These are phyloP conservation scores for Paramecium tetraurelia DNA, from an alignment of 73 alveolate species.

Conservation along the genomic window DNA sequence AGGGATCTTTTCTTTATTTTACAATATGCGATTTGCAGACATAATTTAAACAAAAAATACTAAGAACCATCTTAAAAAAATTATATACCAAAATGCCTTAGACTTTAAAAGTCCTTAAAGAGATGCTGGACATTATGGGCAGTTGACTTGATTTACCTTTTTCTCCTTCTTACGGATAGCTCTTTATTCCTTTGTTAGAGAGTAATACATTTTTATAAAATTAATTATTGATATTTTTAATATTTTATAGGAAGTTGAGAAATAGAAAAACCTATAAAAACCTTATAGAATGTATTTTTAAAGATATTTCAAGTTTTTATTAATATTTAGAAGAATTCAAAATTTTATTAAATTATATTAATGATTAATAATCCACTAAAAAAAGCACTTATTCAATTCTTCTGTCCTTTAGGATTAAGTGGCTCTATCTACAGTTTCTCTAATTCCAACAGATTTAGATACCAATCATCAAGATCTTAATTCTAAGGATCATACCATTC, in stretches of 20 bases:
- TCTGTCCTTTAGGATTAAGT: not conserved
- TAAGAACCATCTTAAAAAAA: not conserved
- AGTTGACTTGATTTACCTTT: not conserved
- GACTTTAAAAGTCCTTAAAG: not conserved
- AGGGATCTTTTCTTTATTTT: constrained; percentile 1
- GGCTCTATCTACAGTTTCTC: not conserved
- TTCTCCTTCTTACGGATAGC: not conserved
- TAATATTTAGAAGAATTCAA: not conserved
- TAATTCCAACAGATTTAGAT: not conserved
- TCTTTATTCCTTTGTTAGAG: not conserved
- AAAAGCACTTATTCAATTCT: not conserved
- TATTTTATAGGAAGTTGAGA: not conserved
- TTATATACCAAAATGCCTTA: not conserved
- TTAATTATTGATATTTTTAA: not conserved
- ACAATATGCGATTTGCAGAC: constrained; percentile 10
- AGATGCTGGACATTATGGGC: not conserved
- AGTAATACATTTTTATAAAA: not conserved
- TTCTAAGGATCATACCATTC: not conserved
- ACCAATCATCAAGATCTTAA: not conserved
- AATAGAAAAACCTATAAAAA: not conserved
- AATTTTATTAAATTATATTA: not conserved
- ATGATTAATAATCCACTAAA: not conserved
- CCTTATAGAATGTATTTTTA: not conserved
- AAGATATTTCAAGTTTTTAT: not conserved
- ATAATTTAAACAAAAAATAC: not conserved